Evolutionary conservation across 2,329 filamentous ascomycete species (phyloP).

Genomic region (Penicillium freii): DNA sequence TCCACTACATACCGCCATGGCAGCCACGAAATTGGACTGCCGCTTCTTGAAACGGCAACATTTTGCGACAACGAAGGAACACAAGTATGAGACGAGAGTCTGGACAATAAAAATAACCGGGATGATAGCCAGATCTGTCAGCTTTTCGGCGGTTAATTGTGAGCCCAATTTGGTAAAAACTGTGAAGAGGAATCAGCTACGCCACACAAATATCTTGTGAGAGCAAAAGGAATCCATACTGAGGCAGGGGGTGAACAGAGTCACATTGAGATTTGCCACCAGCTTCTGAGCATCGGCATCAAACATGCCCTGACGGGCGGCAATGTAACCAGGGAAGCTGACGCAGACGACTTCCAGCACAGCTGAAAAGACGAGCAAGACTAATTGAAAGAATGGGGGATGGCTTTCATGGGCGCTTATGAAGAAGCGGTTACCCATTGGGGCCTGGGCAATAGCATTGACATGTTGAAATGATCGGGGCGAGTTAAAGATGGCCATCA

Average conservation of each 20-base stretch:
- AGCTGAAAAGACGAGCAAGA: conserved; percentile 86
- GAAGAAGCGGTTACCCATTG: conserved; percentile 22
- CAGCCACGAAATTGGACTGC: conserved; percentile 89
- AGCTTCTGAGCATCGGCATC: conserved; percentile 96
- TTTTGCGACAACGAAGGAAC: conserved; percentile 68
- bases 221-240: conserved; percentile 57
- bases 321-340: conserved; percentile 87
- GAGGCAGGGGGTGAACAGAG: conserved; percentile 93
- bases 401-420: conserved; percentile 40
- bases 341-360: conserved; percentile 95
- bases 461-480: conserved; percentile 50
- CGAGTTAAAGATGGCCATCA: conserved; percentile 47
- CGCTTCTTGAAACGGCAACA: conserved; percentile 79
- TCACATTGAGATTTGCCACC: conserved; percentile 91
- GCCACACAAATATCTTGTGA: neutral
- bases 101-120: conserved; percentile 91
- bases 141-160: conserved; percentile 86
- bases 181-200: conserved; percentile 35
- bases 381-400: conserved; percentile 58
- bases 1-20: conserved; percentile 70
- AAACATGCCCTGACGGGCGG: conserved; percentile 87
- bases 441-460: conserved; percentile 33
- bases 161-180: conserved; percentile 97
- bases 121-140: conserved; percentile 86
- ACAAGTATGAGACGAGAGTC: conserved; percentile 79